Evolutionary conservation across 2,329 filamentous ascomycete genomes (phyloP), one percentile per base, ranked within the genome.

Genomic region (Ophiostoma ips): DNA sequence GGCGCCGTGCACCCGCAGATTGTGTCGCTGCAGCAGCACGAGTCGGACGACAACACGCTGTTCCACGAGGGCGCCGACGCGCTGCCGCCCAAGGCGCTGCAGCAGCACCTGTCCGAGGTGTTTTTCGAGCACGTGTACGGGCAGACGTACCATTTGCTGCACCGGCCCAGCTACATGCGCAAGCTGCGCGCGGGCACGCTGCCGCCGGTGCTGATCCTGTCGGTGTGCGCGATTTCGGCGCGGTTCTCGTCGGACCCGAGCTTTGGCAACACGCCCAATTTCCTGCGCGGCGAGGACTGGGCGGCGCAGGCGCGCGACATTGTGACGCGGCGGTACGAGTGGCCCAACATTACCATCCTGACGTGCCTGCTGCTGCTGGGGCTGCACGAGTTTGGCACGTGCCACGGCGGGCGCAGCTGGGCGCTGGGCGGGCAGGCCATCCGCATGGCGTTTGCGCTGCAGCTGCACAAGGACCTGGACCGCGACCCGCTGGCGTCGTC

Each of bases 111-210:
- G 6, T 83, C 89, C 16, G 89, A 96, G 60, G 81, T 95, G 0
- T 98, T 94, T 62, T 98, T 96, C 61, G 90, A 96, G 60, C 89
- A 84, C 59, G 77, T 96, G 1, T 96, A 98, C 61, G 92, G 92
- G 9, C 92, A 96, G 62, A 86, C 87, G 33, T 98, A 96, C 63
- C 85, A 94, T 56, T 70, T 98, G 18, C 76, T 98, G 10, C 92
- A 98, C 66, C 96, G 95, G 63, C 90, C 92, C 35, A 96, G 89
- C 63, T 96, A 94, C 63, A 95, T 96, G 84, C 78, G 89, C 53
- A 87, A 87, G 59, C 64, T 92, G 50, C 31, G 30, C 31, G 76
- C 81, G 52, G 84, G 85, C 30, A 82, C 83, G 1, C 71, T 96
- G 12, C 90, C 92, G 1, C 92, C 92, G 0, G 90, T 96, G 11